A percentile compares a stretch with the other conserved stretches of the same genome.
phyloP scores from a whole-genome alignment of 176 grass and related monocot genomes.

The Saccharum spontaneum region DNA sequence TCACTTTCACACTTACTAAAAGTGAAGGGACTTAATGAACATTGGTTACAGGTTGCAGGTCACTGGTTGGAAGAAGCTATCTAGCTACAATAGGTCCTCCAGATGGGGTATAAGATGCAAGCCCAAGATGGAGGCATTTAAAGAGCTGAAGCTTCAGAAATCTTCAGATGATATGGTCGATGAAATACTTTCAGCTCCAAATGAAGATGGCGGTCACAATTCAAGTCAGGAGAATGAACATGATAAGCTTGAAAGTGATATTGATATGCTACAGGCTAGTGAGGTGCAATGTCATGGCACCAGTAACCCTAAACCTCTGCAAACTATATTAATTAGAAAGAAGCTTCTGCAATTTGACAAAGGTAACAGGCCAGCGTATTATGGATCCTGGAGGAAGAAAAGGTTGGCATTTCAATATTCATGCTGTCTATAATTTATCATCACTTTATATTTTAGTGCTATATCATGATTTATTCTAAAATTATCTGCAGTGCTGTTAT shows the following conservation, averaged over 20 bases:
- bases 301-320: conserved; percentile 18
- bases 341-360: conserved; percentile 98
- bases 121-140: conserved; percentile 69
- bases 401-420: conserved; percentile 51
- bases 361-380: conserved; percentile 94
- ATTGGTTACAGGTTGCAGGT: conserved; percentile 60
- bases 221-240: conserved; percentile 41
- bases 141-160: conserved; percentile 84
- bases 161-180: conserved; percentile 48
- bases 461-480: conserved; percentile 25
- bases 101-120: conserved; percentile 78
- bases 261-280: conserved; percentile 51
- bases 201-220: conserved; percentile 43
- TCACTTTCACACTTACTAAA: not conserved
- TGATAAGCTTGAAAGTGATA: conserved; percentile 61
- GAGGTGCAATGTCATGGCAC: conserved; percentile 31
- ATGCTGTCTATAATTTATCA: conserved; percentile 10
- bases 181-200: conserved; percentile 41
- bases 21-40: not conserved
- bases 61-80: conserved; percentile 66
- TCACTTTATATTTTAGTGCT: conserved; percentile 6
- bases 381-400: conserved; percentile 86
- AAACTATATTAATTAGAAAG: conserved; percentile 34
- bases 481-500: conserved; percentile 60
- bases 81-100: conserved; percentile 46